A percentile compares a stretch with the other conserved stretches of the same genome.
Conservation (phyloP, 805 yeast genomes). For the Saccharomyces cerevisiae region DNA sequence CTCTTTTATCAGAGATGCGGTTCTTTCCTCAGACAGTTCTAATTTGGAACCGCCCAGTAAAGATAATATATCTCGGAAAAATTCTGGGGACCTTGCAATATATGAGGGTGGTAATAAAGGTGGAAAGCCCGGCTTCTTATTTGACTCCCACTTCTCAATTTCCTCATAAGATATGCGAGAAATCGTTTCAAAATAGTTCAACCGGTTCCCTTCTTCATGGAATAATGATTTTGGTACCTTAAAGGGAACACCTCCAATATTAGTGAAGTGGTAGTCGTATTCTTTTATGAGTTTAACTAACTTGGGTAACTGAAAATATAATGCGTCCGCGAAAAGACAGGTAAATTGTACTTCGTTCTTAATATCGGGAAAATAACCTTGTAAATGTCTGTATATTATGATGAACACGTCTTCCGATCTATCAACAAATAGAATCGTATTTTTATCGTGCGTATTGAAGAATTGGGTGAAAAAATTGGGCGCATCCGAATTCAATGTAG, state of each 20-base stretch:
- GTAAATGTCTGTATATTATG: slow-evolving; percentile 58
- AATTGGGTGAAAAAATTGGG: slow-evolving; percentile 79
- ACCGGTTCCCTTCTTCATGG: slow-evolving; percentile 54
- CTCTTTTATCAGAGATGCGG: slow-evolving; percentile 52
- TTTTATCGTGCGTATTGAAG: slow-evolving; percentile 33
- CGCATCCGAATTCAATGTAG: slow-evolving; percentile 72
- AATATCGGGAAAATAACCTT: slow-evolving; percentile 63
- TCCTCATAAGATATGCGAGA: slow-evolving; percentile 44
- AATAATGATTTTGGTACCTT: slow-evolving; percentile 50
- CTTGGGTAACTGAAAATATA: slow-evolving; percentile 55
- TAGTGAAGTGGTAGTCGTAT: slow-evolving; percentile 43
- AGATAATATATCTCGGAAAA: slow-evolving; percentile 49
- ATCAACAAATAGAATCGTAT: slow-evolving; percentile 51
- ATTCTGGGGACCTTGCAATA: slow-evolving; percentile 40
- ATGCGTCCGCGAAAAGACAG: slow-evolving; percentile 59
- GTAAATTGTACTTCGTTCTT: slow-evolving; percentile 49
- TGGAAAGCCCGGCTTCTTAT: slow-evolving; percentile 43
- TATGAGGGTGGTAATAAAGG: slow-evolving; percentile 59
- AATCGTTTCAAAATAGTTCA: slow-evolving; percentile 65
- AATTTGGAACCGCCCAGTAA: slow-evolving; percentile 47
- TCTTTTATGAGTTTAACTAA: slow-evolving; percentile 41
- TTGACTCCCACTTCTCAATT: slow-evolving; percentile 34
- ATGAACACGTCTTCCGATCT: slow-evolving; percentile 64
- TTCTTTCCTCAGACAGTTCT: slow-evolving; percentile 44
- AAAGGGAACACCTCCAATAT: slow-evolving; percentile 53